Evolutionary conservation across 148 eudicot species (phyloP).

Genomic region (Vaccinium macrocarpon): DNA sequence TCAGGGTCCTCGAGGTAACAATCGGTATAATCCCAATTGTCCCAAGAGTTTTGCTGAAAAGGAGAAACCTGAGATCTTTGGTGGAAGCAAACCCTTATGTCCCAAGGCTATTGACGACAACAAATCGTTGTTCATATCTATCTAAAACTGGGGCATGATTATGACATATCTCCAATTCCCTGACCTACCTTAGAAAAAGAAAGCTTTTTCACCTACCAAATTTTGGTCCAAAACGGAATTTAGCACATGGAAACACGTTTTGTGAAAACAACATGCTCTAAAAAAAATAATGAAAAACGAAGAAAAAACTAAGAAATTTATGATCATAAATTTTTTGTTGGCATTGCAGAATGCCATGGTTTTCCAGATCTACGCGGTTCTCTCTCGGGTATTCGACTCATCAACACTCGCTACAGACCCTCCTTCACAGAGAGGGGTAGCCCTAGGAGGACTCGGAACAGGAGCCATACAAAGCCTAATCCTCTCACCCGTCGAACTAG

Average conservation of each 20-base stretch:
- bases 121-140: background rate
- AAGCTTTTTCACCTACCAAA: background rate
- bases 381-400: slow-evolving; percentile 67
- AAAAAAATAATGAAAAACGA: too few species aligned
- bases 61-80: too few species aligned
- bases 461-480: slow-evolving; percentile 84
- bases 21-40: too few species aligned
- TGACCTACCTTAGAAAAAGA: background rate
- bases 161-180: background rate
- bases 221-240: slow-evolving; percentile 1
- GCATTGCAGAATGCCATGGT: slow-evolving; percentile 87
- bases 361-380: slow-evolving; percentile 75
- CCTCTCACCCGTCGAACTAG: slow-evolving; percentile 71
- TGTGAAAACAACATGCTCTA: background rate
- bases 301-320: background rate
- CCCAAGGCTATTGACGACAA: too few species aligned
- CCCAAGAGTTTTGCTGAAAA: too few species aligned
- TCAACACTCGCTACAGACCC: slow-evolving; percentile 43
- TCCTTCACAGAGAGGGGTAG: slow-evolving; percentile 75
- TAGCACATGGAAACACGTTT: background rate
- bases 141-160: background rate
- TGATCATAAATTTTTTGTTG: slow-evolving; percentile 1
- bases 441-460: slow-evolving; percentile 77
- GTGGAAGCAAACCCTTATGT: too few species aligned
- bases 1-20: too few species aligned